Evolutionary conservation across 2,329 filamentous ascomycete species (phyloP).

Genomic region (Hypoxylon sp.): DNA sequence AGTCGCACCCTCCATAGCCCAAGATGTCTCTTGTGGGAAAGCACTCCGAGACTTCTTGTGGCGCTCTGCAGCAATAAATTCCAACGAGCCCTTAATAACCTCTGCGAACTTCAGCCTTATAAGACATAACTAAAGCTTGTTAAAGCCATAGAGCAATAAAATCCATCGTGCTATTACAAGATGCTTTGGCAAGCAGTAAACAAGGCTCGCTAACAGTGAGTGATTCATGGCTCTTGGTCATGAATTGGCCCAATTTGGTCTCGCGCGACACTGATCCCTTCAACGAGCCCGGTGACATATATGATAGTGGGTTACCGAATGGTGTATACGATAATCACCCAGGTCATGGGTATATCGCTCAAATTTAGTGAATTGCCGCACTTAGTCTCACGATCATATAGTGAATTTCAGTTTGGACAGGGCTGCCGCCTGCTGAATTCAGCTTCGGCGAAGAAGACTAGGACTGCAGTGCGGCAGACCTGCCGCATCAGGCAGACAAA

Average conservation of each 20-base stretch:
- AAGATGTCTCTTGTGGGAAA: not conserved
- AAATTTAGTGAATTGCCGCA: not conserved
- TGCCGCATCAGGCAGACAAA: constrained; percentile 15
- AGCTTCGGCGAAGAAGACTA: constrained; percentile 1
- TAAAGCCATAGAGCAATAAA: not conserved
- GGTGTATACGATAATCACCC: not conserved
- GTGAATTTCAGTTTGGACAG: not conserved
- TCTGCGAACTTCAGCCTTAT: constrained; percentile 6
- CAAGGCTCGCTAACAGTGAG: not conserved
- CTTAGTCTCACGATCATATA: constrained; percentile 5
- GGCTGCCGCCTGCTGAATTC: constrained; percentile 17
- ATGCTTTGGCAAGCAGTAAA: not conserved
- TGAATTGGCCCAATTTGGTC: constrained; percentile 8
- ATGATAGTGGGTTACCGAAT: not conserved
- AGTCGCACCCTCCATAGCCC: not conserved
- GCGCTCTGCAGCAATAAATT: not conserved
- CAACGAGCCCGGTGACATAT: constrained; percentile 12
- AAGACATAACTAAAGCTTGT: not conserved
- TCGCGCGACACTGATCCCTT: constrained; percentile 18
- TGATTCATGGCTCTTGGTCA: not conserved
- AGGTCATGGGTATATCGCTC: constrained; percentile 12
- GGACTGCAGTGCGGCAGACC: not conserved
- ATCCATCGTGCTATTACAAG: not conserved
- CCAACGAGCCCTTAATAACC: no score
- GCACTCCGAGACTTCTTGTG: not conserved